phyloP scores from a whole-genome alignment of 1,284 basidiomycete species.

The Cryptococcus maquisensis region DNA sequence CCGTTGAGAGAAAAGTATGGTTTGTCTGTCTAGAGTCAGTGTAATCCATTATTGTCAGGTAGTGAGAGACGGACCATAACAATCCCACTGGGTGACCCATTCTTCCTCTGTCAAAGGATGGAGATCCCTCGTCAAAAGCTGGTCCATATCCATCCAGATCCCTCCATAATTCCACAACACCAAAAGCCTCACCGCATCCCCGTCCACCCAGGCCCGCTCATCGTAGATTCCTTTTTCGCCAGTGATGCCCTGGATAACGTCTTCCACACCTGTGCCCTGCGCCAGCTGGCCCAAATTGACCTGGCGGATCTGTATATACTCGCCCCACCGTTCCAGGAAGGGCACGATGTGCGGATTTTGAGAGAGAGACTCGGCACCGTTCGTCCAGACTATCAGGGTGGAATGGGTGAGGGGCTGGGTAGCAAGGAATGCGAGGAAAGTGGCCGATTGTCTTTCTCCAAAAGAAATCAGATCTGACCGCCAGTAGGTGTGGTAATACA shows the following conservation, averaged over 20 bases:
- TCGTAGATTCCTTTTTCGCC: conserved; percentile 51
- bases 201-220: conserved; percentile 83
- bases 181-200: conserved; percentile 77
- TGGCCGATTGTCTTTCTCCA: conserved; percentile 72
- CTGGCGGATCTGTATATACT: conserved; percentile 63
- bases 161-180: conserved; percentile 86
- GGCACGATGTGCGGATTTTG: conserved; percentile 59
- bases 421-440: conserved; percentile 83
- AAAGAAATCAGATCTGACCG: conserved; percentile 74
- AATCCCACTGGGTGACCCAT: conserved; percentile 95
- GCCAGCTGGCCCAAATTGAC: conserved; percentile 67
- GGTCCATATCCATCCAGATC: conserved; percentile 94
- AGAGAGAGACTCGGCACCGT: conserved; percentile 60
- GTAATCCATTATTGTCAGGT: not conserved
- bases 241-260: conserved; percentile 47
- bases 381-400: conserved; percentile 79
- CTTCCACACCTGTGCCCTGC: conserved; percentile 67
- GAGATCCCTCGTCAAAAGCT: conserved; percentile 75
- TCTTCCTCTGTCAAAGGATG: conserved; percentile 80
- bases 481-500: conserved; percentile 85
- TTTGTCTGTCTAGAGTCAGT: conserved; percentile 61
- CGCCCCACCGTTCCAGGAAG: conserved; percentile 62
- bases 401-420: conserved; percentile 68
- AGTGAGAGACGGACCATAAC: conserved; percentile 65
- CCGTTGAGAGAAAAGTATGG: conserved; percentile 81